These are phyloP conservation scores for Trifolium dubium DNA, from an alignment of 306 rosid genomes.

Conservation along the genomic window DNA sequence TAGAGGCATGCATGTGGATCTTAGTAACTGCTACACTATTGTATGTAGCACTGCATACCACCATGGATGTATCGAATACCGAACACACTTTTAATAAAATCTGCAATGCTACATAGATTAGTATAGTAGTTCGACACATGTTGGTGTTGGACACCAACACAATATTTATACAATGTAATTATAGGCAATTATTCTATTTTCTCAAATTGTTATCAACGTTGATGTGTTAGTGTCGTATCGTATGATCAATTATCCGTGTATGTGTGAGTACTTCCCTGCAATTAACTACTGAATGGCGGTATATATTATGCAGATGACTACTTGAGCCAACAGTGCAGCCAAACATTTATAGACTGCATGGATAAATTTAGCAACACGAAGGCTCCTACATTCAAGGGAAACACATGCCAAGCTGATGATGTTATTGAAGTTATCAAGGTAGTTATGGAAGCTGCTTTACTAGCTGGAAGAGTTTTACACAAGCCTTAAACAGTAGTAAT, in stretches of 20 bases:
- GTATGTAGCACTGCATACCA: neutral
- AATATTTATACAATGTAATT: no score
- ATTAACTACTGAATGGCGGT: constrained; percentile 15
- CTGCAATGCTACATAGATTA: no score
- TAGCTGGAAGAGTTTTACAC: constrained; percentile 85
- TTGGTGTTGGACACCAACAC: neutral
- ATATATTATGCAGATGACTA: constrained; percentile 73
- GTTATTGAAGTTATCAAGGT: constrained; percentile 67
- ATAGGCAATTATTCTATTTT: no score
- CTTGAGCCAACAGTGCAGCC: constrained; percentile 89
- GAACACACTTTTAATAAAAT: no score
- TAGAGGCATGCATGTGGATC: neutral
- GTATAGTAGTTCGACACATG: no score
- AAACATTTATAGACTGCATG: constrained; percentile 76
- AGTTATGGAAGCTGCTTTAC: constrained; percentile 90
- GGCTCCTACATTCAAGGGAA: constrained; percentile 67
- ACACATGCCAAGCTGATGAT: constrained; percentile 64
- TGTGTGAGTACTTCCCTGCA: neutral
- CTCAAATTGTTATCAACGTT: no score
- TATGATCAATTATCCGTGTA: no score
- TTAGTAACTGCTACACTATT: neutral
- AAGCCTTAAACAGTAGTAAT: constrained; percentile 56
- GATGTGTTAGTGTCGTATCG: neutral
- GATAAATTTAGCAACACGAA: constrained; percentile 51
- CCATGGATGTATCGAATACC: no score